Percentiles rank a stretch among this genome's conserved stretches.
Evolutionary conservation across 2,329 filamentous ascomycete genomes (phyloP).

Genomic region (Emmonsia crescens): DNA sequence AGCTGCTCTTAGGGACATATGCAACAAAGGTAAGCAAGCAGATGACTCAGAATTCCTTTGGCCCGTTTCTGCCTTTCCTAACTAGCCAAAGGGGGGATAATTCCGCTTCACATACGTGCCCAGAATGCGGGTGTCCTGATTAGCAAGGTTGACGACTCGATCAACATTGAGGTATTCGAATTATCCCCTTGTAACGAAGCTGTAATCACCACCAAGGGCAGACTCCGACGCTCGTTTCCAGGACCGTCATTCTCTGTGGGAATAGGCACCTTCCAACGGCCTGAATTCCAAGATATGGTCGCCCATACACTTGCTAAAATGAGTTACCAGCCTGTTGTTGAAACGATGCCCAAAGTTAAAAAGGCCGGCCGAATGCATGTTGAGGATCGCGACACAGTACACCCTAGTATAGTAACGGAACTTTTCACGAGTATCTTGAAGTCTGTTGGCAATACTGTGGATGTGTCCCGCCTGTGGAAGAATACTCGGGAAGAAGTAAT

Average conservation of each 20-base stretch:
- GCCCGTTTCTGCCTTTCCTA: not conserved
- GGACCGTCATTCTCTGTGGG: constrained; percentile 27
- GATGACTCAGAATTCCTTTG: not conserved
- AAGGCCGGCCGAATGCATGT: constrained; percentile 30
- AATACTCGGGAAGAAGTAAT: constrained; percentile 41
- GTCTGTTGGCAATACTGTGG: constrained; percentile 25
- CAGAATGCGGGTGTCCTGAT: constrained; percentile 42
- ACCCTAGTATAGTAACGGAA: constrained; percentile 45
- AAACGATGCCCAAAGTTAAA: constrained; percentile 23
- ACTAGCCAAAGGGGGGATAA: constrained; percentile 13
- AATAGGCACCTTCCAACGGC: constrained; percentile 14
- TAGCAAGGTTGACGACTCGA: constrained; percentile 13
- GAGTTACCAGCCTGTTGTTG: constrained; percentile 24
- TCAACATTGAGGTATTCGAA: constrained; percentile 37
- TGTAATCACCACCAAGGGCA: constrained; percentile 29
- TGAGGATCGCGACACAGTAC: constrained; percentile 40
- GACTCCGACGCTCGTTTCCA: constrained; percentile 38
- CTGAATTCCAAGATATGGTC: constrained; percentile 19
- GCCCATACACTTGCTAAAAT: constrained; percentile 26
- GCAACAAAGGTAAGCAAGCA: constrained; percentile 8
- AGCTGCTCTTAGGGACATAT: constrained; percentile 4
- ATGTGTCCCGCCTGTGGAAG: constrained; percentile 14
- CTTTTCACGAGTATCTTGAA: constrained; percentile 37
- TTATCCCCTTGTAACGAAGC: constrained; percentile 31
- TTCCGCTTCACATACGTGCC: constrained; percentile 33